Evolutionary conservation across 306 rosid genomes (phyloP), one percentile per base, ranked within the genome.

Genomic region (Acmispon strigosus): DNA sequence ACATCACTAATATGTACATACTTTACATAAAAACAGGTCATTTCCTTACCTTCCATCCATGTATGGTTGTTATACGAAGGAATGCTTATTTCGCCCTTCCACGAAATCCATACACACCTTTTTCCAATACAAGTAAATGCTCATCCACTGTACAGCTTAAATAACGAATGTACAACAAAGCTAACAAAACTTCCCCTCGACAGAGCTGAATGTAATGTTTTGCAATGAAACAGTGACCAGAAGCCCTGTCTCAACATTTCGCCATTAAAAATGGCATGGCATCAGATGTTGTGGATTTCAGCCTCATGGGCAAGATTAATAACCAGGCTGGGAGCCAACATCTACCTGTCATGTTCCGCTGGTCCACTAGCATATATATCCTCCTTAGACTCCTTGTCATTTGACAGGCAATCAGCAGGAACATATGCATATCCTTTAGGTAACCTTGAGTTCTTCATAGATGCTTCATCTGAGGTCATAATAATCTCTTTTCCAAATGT

Each of bases 401-500:
- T 86, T 56, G 96, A 82, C 77, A 95, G 80, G 77, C 89, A 78
- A 81, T 91, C 96, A 14, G 99, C 99, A 61, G 97, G 99, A 81
- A 91, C 99, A 76, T 95, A 95, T 24, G 90, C 91, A 82, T 95
- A 95, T 64, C 96, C 96, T 76, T 95, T 95, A 24, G 99, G 99
- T 68, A 95, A 77, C 78, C 13, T 84, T 77, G 86, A 86, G 74
- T 95, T 95, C 85, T 88, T 95, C 91, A 95, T 81, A 8, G 96
- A 86, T 18, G 99, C 99, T 84, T 95, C 96, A 73, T 95, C 99
- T 12, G 97, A 95, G 6, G 99, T 95, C 99, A 95, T 95, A 49
- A 91, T 88, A 66, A 95, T 81, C 82, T 95, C 99, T 74, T 89
- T 95, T 57, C 86, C 96, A 77, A 95, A 89, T 12, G 90, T 82